Percentiles rank a stretch among this genome's conserved stretches.
Conservation (phyloP, 805 yeast species). For the Spathaspora passalidarum region DNA sequence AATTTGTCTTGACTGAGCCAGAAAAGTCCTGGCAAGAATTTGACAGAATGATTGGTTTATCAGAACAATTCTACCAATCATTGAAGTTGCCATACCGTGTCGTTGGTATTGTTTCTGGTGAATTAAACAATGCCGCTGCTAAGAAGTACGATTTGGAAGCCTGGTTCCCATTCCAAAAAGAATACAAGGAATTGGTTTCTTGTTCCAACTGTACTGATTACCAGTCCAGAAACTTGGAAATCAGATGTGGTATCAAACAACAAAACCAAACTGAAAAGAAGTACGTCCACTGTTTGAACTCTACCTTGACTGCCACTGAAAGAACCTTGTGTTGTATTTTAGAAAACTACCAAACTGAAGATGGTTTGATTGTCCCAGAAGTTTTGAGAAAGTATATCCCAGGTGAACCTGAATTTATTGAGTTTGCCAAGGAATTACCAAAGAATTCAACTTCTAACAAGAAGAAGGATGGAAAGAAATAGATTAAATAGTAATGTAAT, state of each 20-base stretch:
- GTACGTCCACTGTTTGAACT: slow-evolving; percentile 97
- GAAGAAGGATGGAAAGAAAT: slow-evolving; percentile 29
- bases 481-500: not conserved
- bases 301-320: slow-evolving; percentile 96
- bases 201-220: slow-evolving; percentile 99
- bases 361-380: slow-evolving; percentile 90
- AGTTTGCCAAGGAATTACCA: slow-evolving; percentile 86
- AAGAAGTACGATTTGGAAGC: slow-evolving; percentile 98
- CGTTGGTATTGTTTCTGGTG: slow-evolving; percentile 97
- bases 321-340: slow-evolving; percentile 96
- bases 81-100: slow-evolving; percentile 94
- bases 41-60: slow-evolving; percentile 86
- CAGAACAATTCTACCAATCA: slow-evolving; percentile 92
- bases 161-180: slow-evolving; percentile 99
- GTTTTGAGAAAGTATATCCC: slow-evolving; percentile 95
- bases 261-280: slow-evolving; percentile 93
- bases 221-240: slow-evolving; percentile 97
- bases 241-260: slow-evolving; percentile 97
- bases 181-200: slow-evolving; percentile 95
- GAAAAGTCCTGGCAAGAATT: slow-evolving; percentile 98
- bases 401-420: slow-evolving; percentile 97
- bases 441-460: slow-evolving; percentile 87
- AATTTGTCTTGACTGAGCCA: slow-evolving; percentile 93
- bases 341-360: slow-evolving; percentile 97
- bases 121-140: slow-evolving; percentile 98